Evolutionary conservation across 139 green algal species (phyloP), one percentile per base, ranked within the genome.

Genomic region (Nannochloris sp.): DNA sequence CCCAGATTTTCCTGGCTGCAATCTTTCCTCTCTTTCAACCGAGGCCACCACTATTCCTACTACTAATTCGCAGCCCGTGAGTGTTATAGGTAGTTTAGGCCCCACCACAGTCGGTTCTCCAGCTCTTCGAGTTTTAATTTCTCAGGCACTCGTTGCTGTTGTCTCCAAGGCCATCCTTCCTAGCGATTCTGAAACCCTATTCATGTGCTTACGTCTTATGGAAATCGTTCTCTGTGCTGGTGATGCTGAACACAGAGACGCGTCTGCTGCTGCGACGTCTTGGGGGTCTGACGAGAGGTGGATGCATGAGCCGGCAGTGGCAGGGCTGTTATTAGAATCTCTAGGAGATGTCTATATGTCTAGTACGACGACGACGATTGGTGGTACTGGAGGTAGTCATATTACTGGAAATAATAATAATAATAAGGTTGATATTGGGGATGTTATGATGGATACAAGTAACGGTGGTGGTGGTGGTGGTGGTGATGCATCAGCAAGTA

Each of bases 211-310:
- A 9, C 34, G 34, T 15, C 44, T 62, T 9, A 44, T 67, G 34
- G 35, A 38, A 38, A n/a, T 14, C 19, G 6, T 46, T 24, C 27
- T 19, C 54, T 15, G 30, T 57, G 29, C 35, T 23, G 13, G 42
- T 24, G 2, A 24, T 42, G 1, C 54, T 73, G 6, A 71, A 78
- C 27, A 60, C 58, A 3, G 70, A 76, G 37, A 70, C 75, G 19
- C 48, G 76, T 9, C 30, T 37, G 5, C 48, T 61, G 19, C 54
- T 75, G 48, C 54, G 34, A 27, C 27, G 4, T 61, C 74, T 33
- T 87, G 74, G 81, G 29, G 34, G 38, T 61, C 54, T 7, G 79
- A 86, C 38, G 69, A 81, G 15, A 53, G 72, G 34, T 68, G 54
- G 56, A 62, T 82, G 37, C 70, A 70, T 10, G 65, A 86, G 34